Base-by-base conservation (phyloP, 768 basidiomycete species). In the Trametes cinnabarina region DNA sequence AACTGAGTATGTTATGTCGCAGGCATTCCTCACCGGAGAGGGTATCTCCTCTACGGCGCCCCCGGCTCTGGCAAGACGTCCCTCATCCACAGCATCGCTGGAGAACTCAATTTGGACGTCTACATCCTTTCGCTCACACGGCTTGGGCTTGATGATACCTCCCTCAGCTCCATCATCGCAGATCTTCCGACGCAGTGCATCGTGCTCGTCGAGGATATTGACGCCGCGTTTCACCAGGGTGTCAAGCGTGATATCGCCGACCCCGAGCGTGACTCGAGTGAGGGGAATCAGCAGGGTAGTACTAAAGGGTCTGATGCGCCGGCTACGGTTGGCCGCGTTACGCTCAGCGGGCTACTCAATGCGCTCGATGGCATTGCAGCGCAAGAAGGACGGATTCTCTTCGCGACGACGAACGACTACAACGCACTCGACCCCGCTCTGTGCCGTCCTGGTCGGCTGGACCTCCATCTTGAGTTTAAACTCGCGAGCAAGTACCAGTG, bases 151-250 rank as follows among this genome's bases (percentile, higher is more conserved):
- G 87, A 90, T 63, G 90, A 91, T 66, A 72, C 76, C 1, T 68
- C 73, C 8, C 79, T 90, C 25, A 78, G 74, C 53, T 77, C 81
- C 37, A 74, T 89, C 40, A 82, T 90, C 60, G 75, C 79, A 7
- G 76, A 78, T 2, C 76, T 91, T 2, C 90, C 90, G n/a, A 79
- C 84, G 55, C 78, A 79, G 64, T 90, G 86, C 65, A 87, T 92
- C 57, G 83, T 85, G 4, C 76, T 93, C 32, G 89, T 92, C 82
- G 90, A 92, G 69, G 91, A 92, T 66, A 86, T 92, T 54, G 91
- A 93, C 62, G 88, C 85, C 2, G 89, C 88, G 3, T 88, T 92
- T 71, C 73, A 60, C 53, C 55, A 56, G 25, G 64, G 57, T 22
- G 52, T 65, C 22, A 60, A 55, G 43, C 66, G 68, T 37, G 57